Evolutionary conservation across 176 grass and related monocot genomes (phyloP).

Genomic region (Chloris gayana): DNA sequence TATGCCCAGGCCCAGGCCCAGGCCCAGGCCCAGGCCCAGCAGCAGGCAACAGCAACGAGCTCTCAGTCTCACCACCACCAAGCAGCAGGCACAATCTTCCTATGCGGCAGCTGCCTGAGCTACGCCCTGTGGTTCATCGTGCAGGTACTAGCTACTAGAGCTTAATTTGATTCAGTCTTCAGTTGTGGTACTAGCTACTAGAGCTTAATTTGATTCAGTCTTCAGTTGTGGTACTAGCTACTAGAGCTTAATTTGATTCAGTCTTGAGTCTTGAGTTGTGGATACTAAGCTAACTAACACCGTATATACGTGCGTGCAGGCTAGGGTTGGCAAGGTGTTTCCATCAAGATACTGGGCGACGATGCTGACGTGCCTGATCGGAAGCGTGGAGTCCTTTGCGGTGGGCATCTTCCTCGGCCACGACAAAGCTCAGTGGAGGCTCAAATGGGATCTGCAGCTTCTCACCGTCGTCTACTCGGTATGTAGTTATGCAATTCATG

Average conservation of each 20-base stretch:
- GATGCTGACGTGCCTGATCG: slow-evolving; percentile 41
- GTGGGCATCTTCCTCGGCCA: neutral
- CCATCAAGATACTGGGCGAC: slow-evolving; percentile 40
- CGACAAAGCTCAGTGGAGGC: slow-evolving; percentile 22
- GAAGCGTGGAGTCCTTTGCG: slow-evolving; percentile 12
- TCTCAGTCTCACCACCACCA: neutral
- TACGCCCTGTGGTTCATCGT: slow-evolving; percentile 46
- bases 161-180: too few relatives aligned
- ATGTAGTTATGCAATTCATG: too few relatives aligned
- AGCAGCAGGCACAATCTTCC: slow-evolving; percentile 28
- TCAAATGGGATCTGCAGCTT: slow-evolving; percentile 54
- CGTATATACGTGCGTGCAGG: too few relatives aligned
- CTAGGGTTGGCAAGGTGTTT: slow-evolving; percentile 38
- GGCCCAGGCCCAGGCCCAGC: too few relatives aligned
- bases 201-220: too few relatives aligned
- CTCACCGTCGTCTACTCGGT: slow-evolving; percentile 46
- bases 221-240: neutral
- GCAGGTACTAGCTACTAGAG: slow-evolving; percentile 7
- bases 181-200: neutral
- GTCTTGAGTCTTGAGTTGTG: neutral
- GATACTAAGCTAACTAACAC: too few relatives aligned
- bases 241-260: neutral
- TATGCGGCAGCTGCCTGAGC: slow-evolving; percentile 43
- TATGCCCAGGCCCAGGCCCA: too few relatives aligned
- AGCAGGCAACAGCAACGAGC: neutral